Percentiles rank a stretch among this genome's conserved stretches.
phyloP scores from a whole-genome alignment of 306 rosid genomes.

The Rosa chinensis region DNA sequence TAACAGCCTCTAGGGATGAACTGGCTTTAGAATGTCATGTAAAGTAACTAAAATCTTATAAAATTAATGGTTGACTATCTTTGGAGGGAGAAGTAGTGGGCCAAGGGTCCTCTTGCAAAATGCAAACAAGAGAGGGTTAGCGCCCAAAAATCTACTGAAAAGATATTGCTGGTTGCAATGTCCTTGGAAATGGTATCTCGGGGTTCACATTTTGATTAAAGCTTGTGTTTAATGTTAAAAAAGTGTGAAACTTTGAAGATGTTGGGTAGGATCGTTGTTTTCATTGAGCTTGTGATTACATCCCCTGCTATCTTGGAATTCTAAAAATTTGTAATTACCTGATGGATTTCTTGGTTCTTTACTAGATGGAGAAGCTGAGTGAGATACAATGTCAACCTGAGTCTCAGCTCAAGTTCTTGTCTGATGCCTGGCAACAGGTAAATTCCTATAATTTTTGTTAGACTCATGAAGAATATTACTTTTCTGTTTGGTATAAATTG shows the following conservation, averaged over 20 bases:
- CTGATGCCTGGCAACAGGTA: conserved; percentile 47
- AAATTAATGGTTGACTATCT: background rate
- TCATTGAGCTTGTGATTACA: background rate
- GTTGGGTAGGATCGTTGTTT: background rate
- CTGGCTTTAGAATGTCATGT: background rate
- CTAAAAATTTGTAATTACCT: background rate
- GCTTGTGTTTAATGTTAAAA: background rate
- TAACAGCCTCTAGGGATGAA: background rate
- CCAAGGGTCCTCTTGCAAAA: background rate
- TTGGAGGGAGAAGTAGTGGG: background rate
- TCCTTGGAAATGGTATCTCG: background rate
- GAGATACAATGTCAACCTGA: conserved; percentile 27
- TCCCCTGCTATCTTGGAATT: background rate
- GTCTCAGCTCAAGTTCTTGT: conserved; percentile 35
- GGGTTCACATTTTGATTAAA: background rate
- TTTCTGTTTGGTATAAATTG: background rate
- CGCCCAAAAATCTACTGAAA: background rate
- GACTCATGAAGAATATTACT: background rate
- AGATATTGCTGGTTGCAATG: background rate
- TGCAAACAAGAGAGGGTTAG: background rate
- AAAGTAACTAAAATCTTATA: background rate
- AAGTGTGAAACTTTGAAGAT: background rate
- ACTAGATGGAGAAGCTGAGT: conserved; percentile 31
- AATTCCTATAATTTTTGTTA: background rate
- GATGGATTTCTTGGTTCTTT: background rate